Evolutionary conservation across 2,329 filamentous ascomycete genomes (phyloP), one percentile per base, ranked within the genome.

Genomic region (Verticillium tricorpus): DNA sequence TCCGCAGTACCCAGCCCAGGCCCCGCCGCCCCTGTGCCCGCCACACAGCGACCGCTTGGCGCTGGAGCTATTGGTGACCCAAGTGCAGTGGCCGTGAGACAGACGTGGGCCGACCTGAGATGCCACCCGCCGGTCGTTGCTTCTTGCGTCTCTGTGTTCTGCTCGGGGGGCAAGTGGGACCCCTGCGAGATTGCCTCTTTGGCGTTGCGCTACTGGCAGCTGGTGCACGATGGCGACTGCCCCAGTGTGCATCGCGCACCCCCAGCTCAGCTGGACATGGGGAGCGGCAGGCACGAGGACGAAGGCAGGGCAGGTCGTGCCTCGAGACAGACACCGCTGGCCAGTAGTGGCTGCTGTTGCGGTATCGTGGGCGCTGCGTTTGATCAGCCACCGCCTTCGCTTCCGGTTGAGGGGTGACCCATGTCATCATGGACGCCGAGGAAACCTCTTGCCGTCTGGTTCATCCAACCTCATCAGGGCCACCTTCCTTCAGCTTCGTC

Each of bases 11-110:
- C 50, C 25, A 11, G 50, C n/a, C 25, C 11, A 54, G 9, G 11
- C n/a, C 11, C 50, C 50, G 9, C n/a, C 50, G 9, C 19, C 2
- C 9, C n/a, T 22, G 50, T 54, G 50, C 50, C 50, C 4, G 34
- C 34, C 34, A 35, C 34, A 28, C 39, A 17, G n/a, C 11, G 22
- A 19, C 45, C 28, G 55, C 19, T 35, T 19, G 57, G 57, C 37
- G 39, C 14, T 31, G 57, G 39, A 58, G 37, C 57, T 58, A 58
- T 58, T 58, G 57, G 57, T 45, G 45, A 15, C 11, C 45, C n/a
- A 22, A 52, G 19, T 19, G 45, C 19, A 22, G 37, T 28, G 57
- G 39, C 28, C 31, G 57, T 58, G 25, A 58, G 57, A 58, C 57
- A 58, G 25, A 25, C n/a, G n/a, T 32, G 9, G 40, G 19, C 17